Conservation (phyloP, 495 filamentous ascomycete genomes). For the Tuber magnatum region DNA sequence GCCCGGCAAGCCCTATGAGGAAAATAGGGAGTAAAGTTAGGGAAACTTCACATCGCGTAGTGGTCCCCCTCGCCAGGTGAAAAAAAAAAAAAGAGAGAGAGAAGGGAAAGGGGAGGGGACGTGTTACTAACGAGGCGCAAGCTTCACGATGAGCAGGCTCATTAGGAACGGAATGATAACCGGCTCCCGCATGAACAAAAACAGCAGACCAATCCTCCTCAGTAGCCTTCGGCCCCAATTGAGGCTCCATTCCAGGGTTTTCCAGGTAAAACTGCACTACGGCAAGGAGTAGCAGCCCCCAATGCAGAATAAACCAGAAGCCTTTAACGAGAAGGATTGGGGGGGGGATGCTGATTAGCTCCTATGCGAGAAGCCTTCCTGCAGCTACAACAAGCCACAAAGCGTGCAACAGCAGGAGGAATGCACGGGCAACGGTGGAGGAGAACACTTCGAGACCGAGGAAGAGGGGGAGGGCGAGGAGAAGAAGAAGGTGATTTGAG, state of each 20-base stretch:
- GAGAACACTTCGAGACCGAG: slow-evolving; percentile 14
- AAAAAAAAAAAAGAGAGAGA: not conserved
- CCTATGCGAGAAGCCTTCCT: not conserved
- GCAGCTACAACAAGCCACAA: slow-evolving; percentile 10
- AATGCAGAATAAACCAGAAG: not conserved
- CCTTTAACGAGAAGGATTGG: not conserved
- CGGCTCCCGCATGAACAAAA: slow-evolving; percentile 91
- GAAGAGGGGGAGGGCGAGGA: slow-evolving; percentile 9
- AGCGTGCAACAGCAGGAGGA: not conserved
- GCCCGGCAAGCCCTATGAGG: slow-evolving; percentile 62
- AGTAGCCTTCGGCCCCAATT: slow-evolving; percentile 20
- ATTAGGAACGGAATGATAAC: slow-evolving; percentile 82
- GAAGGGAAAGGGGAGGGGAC: slow-evolving; percentile 5
- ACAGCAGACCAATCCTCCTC: slow-evolving; percentile 51
- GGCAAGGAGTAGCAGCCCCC: not conserved
- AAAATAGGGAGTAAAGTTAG: slow-evolving; percentile 1
- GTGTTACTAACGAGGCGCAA: slow-evolving; percentile 68
- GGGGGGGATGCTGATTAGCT: not conserved
- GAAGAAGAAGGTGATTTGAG: slow-evolving; percentile 10
- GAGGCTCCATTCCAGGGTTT: slow-evolving; percentile 27
- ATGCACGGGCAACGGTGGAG: not conserved
- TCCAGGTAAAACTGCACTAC: not conserved
- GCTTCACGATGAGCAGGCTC: slow-evolving; percentile 73
- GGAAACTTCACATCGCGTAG: not conserved
- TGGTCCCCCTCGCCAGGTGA: not conserved